Conservation (phyloP, 2,329 filamentous ascomycete genomes). For the Venturia effusa region DNA sequence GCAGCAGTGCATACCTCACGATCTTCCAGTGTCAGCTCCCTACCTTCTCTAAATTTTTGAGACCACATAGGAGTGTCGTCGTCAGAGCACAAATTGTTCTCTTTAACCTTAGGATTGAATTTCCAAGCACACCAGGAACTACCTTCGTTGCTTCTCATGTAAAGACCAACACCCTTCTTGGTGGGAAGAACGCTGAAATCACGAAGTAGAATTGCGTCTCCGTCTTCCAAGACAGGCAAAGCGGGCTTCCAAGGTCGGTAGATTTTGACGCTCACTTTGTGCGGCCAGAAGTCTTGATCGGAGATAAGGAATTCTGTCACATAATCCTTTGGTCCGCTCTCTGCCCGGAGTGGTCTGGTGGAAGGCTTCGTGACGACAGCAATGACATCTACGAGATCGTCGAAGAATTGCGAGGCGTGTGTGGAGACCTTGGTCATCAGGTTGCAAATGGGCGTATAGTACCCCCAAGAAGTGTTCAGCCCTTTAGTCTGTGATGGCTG, state of each 20-base stretch:
- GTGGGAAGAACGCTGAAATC: conserved; percentile 31
- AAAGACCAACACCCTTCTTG: conserved; percentile 22
- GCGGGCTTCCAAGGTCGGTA: conserved; percentile 33
- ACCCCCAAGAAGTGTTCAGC: conserved; percentile 29
- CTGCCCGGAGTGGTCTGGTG: conserved; percentile 25
- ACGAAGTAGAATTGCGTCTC: conserved; percentile 35
- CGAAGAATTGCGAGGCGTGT: conserved; percentile 22
- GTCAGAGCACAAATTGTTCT: conserved; percentile 13
- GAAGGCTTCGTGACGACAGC: conserved; percentile 29
- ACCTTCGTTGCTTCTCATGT: conserved; percentile 29
- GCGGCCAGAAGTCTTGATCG: conserved; percentile 24
- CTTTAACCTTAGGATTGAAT: conserved; percentile 11
- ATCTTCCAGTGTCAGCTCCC: conserved; percentile 16
- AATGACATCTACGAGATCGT: conserved; percentile 29
- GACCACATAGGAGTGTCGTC: conserved; percentile 18
- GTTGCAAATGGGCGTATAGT: conserved; percentile 34
- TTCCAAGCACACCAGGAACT: conserved; percentile 38
- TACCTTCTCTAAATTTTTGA: conserved; percentile 12
- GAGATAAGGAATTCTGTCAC: conserved; percentile 31
- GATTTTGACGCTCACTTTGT: conserved; percentile 25
- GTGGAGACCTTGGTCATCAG: conserved; percentile 31
- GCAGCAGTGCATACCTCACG: conserved; percentile 33
- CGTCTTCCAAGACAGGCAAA: conserved; percentile 29
- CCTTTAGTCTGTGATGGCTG: conserved; percentile 17
- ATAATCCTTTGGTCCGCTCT: conserved; percentile 33